Evolutionary conservation across 1,139 yeast genomes (phyloP).

Genomic region (Suhomyces ambrosiae): DNA sequence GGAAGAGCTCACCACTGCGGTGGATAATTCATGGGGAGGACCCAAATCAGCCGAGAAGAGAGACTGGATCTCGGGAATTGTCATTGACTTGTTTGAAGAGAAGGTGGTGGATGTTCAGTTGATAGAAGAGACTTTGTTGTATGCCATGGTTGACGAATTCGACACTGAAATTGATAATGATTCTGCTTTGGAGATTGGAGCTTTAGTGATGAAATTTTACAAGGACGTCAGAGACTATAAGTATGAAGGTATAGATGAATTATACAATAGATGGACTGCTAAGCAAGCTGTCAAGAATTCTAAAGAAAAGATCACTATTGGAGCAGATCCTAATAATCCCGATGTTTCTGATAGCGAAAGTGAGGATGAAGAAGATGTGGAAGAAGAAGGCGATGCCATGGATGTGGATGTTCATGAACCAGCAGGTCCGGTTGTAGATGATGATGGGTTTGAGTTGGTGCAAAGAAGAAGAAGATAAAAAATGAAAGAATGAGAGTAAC

Average conservation of each 20-base stretch:
- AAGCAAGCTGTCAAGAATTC: slow-evolving; percentile 39
- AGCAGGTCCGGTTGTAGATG: slow-evolving; percentile 74
- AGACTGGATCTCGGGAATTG: slow-evolving; percentile 23
- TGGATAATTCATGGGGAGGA: slow-evolving; percentile 98
- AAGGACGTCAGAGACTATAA: slow-evolving; percentile 58
- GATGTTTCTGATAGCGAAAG: slow-evolving; percentile 50
- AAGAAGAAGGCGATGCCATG: slow-evolving; percentile 29
- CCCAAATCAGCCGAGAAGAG: slow-evolving; percentile 86
- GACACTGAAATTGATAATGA: slow-evolving; percentile 88
- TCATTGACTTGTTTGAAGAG: slow-evolving; percentile 60
- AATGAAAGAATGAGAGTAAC: neutral
- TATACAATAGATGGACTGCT: slow-evolving; percentile 61
- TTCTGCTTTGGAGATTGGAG: slow-evolving; percentile 76
- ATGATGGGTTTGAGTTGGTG: slow-evolving; percentile 90
- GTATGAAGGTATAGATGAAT: slow-evolving; percentile 56
- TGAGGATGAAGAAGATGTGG: slow-evolving; percentile 49
- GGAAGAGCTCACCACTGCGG: slow-evolving; percentile 89
- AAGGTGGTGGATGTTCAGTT: slow-evolving; percentile 70
- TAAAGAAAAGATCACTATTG: slow-evolving; percentile 37
- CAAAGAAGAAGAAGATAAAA: slow-evolving; percentile 58
- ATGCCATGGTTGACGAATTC: slow-evolving; percentile 94
- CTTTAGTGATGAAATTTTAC: slow-evolving; percentile 64
- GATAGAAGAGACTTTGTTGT: slow-evolving; percentile 81
- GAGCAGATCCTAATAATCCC: slow-evolving; percentile 64
- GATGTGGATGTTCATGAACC: slow-evolving; percentile 44